Evolutionary conservation across 108 stramenopile species (phyloP), one percentile per base, ranked within the genome.

Genomic region (Bacterosira constricta): DNA sequence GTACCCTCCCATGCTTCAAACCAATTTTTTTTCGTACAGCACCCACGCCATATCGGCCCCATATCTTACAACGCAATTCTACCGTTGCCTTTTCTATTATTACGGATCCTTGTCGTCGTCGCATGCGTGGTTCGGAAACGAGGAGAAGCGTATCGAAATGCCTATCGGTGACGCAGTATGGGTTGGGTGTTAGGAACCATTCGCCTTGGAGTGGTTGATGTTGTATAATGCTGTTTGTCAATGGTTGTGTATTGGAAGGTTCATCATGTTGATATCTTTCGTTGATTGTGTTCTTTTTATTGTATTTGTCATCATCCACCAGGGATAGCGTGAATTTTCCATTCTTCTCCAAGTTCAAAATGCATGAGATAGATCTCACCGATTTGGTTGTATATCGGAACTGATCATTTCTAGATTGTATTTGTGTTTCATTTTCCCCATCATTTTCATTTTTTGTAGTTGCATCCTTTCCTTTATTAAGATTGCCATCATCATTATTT

Each of bases 101-200:
- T 3, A 46, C 44, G 0, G 42, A 29, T 20, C 47, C 6, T 41
- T 13, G 50, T 17, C 21, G 26, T 46, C 42, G 53, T 11, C 73
- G 71, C 55, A 79, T 55, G 17, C 90, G 78, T 31, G 86, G 79
- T 68, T 86, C 76, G 21, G 89, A 85, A 53, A 74, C 50, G 29
- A 92, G 77, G 18, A 64, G 69, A 23, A 92, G 41, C 60, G 85
- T 71, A 63, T 92, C 91, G 34, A 84, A 92, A 20, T 78, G 84
- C 4, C 91, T 77, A 77, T 92, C 91, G n/a, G 91, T 92, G 32
- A 86, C 73, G 52, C 91, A 92, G 51, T 92, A 92, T 1, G 91
- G 91, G 77, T 92, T 92, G 29, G 79, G 58, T 17, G 70, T 61
- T 23, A 90, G 58, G 18, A 72, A 74, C 91, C 91, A 92, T 73